Conservation (phyloP, 192 early-diverging fungal genomes). For the Coemansia sp. region DNA sequence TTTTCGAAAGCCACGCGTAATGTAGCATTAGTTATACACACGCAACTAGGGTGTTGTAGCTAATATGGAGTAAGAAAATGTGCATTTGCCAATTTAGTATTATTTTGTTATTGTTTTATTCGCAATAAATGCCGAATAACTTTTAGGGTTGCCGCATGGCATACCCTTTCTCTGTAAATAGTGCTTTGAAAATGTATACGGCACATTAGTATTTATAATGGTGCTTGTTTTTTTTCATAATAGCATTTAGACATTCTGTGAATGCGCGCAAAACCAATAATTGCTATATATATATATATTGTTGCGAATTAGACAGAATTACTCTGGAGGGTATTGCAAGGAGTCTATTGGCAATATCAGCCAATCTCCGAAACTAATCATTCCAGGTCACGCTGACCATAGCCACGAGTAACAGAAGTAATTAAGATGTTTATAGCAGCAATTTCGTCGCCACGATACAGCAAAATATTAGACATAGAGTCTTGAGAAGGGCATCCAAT, state of each 20-base stretch:
- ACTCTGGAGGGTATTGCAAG: not conserved
- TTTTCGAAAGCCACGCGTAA: no score
- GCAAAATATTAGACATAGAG: not conserved
- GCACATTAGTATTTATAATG: not conserved
- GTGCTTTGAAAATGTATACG: no score
- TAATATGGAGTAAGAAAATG: no score
- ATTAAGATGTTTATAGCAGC: slow-evolving; percentile 45
- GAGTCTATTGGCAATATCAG: not conserved
- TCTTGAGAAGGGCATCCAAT: slow-evolving; percentile 11
- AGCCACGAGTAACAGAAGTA: slow-evolving; percentile 37
- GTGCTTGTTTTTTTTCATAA: not conserved
- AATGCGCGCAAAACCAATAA: not conserved
- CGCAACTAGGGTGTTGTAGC: no score
- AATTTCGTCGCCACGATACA: slow-evolving; percentile 25
- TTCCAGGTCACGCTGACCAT: slow-evolving; percentile 39
- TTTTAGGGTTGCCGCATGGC: not conserved
- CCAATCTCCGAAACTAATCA: not conserved
- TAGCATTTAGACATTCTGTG: not conserved
- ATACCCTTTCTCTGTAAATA: not conserved
- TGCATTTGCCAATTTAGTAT: no score
- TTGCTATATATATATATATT: no score
- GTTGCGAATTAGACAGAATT: no score
- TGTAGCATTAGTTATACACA: no score
- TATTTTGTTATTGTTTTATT: no score
- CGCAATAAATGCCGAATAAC: no score